Evolutionary conservation across 140 eudicot genomes (phyloP).

Genomic region (Stevia rebaudiana): DNA sequence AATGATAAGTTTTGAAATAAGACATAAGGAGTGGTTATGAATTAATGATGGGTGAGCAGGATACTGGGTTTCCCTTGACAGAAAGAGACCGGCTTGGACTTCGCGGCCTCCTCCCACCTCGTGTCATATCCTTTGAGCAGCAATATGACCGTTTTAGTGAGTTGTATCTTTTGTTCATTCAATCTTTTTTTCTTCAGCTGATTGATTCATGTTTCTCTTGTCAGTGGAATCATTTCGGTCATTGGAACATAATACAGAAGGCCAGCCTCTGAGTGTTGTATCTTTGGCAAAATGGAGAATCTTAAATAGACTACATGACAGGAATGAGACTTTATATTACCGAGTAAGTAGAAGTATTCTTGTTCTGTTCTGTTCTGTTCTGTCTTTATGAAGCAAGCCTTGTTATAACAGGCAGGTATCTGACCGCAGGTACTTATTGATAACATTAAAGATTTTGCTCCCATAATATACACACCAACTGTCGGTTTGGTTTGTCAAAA

Average conservation of each 20-base stretch:
- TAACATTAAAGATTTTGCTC: slow-evolving; percentile 89
- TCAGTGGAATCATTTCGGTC: slow-evolving; percentile 94
- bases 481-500: slow-evolving; percentile 99
- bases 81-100: slow-evolving; percentile 95
- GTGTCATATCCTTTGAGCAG: slow-evolving; percentile 87
- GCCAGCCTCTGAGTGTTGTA: slow-evolving; percentile 56
- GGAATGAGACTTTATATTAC: slow-evolving; percentile 94
- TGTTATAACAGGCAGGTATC: too few relatives aligned
- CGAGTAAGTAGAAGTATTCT: slow-evolving; percentile 85
- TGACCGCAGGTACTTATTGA: slow-evolving; percentile 76
- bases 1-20: neutral
- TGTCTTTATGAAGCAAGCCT: slow-evolving; percentile 8
- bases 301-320: slow-evolving; percentile 90
- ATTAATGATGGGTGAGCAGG: slow-evolving; percentile 41
- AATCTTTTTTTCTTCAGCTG: too few relatives aligned
- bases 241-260: slow-evolving; percentile 76
- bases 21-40: neutral
- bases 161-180: slow-evolving; percentile 24
- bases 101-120: slow-evolving; percentile 98
- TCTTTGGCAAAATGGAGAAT: slow-evolving; percentile 97
- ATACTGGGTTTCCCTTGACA: slow-evolving; percentile 80
- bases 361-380: too few relatives aligned
- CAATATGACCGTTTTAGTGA: slow-evolving; percentile 87
- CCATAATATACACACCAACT: slow-evolving; percentile 94
- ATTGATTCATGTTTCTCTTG: neutral